Evolutionary conservation across 2,329 filamentous ascomycete genomes (phyloP).

Genomic region (Fusarium sp.): DNA sequence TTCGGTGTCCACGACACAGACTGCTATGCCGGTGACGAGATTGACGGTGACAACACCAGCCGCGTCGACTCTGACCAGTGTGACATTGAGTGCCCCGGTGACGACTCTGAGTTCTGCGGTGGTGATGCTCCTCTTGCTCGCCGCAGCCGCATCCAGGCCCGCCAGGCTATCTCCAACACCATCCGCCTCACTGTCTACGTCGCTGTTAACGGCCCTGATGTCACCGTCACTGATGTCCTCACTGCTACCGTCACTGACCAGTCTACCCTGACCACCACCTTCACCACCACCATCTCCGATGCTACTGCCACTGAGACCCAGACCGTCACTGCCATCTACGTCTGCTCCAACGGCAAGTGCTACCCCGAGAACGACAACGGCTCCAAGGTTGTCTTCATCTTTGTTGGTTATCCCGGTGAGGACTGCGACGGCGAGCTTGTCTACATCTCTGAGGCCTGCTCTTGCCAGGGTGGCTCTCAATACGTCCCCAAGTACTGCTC

Average conservation of each 20-base stretch:
- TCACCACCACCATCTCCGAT: constrained; percentile 24
- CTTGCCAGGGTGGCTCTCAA: constrained; percentile 30
- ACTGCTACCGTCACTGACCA: constrained; percentile 30
- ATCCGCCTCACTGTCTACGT: constrained; percentile 40
- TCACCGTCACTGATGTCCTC: constrained; percentile 3
- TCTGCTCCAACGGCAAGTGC: constrained; percentile 32
- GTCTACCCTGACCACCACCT: constrained; percentile 31
- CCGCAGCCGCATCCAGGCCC: constrained; percentile 26
- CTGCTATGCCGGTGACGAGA: constrained; percentile 37
- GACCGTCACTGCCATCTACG: constrained; percentile 34
- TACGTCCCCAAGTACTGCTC: constrained; percentile 35
- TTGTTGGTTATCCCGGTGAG: constrained; percentile 27
- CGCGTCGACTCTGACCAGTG: constrained; percentile 16
- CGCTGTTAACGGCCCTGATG: not conserved
- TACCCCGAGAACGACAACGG: constrained; percentile 5
- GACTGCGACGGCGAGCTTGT: constrained; percentile 32
- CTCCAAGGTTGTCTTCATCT: constrained; percentile 28
- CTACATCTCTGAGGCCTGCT: constrained; percentile 30
- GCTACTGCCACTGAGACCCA: constrained; percentile 15
- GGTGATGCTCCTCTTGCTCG: constrained; percentile 23
- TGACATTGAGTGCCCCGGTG: constrained; percentile 35
- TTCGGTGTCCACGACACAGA: constrained; percentile 43
- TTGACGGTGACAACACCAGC: constrained; percentile 12
- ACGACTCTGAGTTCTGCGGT: constrained; percentile 35
- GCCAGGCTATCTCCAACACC: constrained; percentile 34